These are phyloP conservation scores for Cutaneotrichosporon sp. DNA, from an alignment of 1,284 basidiomycete genomes.

Conservation along the genomic window DNA sequence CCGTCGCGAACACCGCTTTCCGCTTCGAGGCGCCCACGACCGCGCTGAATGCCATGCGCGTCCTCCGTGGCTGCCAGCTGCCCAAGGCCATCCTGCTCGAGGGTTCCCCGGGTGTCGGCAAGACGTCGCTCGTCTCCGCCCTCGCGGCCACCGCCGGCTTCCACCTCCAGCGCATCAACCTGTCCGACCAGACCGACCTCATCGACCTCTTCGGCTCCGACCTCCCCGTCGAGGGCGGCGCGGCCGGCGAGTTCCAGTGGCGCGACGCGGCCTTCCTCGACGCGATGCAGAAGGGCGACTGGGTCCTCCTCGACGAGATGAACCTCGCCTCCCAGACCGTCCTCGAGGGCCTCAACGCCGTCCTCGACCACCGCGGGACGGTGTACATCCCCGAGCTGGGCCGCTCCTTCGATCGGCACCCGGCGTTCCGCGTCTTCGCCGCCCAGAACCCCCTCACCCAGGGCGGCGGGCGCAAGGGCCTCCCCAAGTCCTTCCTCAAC, in stretches of 20 bases:
- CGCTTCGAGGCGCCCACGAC: conserved; percentile 88
- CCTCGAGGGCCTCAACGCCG: conserved; percentile 94
- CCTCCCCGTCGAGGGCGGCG: conserved; percentile 88
- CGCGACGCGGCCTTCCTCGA: conserved; percentile 94
- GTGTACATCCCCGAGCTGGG: conserved; percentile 96
- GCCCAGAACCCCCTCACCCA: conserved; percentile 97
- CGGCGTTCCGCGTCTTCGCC: conserved; percentile 92
- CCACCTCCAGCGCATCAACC: conserved; percentile 89
- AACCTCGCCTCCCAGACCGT: conserved; percentile 95
- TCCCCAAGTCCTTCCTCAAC: conserved; percentile 97
- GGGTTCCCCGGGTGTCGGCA: conserved; percentile 98
- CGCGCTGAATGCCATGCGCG: conserved; percentile 81
- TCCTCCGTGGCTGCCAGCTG: conserved; percentile 87
- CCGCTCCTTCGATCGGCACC: conserved; percentile 83
- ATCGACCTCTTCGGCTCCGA: conserved; percentile 97
- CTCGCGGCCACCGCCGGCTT: conserved; percentile 80
- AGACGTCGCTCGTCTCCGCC: conserved; percentile 90
- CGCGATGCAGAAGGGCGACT: conserved; percentile 89
- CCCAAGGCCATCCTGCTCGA: conserved; percentile 91
- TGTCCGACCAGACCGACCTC: conserved; percentile 98
- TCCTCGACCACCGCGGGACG: conserved; percentile 92
- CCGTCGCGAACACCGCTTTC: conserved; percentile 58
- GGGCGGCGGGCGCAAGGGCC: conserved; percentile 95
- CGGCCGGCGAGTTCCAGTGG: conserved; percentile 94
- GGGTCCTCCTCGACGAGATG: conserved; percentile 99